phyloP scores from a whole-genome alignment of 345 rosid species.

The Syzygium aqueum region DNA sequence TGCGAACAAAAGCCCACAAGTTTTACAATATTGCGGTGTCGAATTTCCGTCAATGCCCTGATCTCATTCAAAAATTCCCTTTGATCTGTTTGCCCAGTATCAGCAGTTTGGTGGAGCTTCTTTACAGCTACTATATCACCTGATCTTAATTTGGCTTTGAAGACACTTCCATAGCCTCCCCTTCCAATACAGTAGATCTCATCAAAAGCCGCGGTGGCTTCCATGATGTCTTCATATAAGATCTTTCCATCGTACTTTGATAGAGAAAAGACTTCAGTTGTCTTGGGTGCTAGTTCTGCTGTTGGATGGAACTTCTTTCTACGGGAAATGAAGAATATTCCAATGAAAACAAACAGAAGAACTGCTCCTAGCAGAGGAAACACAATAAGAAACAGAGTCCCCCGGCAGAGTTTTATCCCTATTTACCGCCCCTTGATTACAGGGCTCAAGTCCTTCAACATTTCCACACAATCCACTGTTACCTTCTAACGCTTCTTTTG shows the following conservation, averaged over 20 bases:
- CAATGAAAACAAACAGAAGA: neutral
- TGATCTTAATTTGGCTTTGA: slow-evolving; percentile 8
- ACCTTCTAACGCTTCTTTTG: neutral
- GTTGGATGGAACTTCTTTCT: neutral
- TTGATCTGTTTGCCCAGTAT: neutral
- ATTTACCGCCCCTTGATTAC: neutral
- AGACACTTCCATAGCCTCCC: slow-evolving; percentile 22
- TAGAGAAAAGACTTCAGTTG: neutral
- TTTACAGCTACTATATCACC: slow-evolving; percentile 14
- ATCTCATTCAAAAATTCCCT: slow-evolving; percentile 10
- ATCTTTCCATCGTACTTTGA: slow-evolving; percentile 3
- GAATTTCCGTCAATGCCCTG: neutral
- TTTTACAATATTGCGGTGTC: slow-evolving; percentile 8
- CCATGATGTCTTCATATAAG: slow-evolving; percentile 9
- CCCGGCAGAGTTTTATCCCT: neutral
- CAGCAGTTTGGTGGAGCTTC: slow-evolving; percentile 3
- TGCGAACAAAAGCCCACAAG: neutral
- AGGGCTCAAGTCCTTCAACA: slow-evolving; percentile 4
- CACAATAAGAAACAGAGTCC: neutral
- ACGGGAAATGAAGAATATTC: neutral
- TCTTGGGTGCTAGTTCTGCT: accelerated
- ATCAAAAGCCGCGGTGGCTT: slow-evolving; percentile 3
- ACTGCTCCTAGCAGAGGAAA: slow-evolving; percentile 1
- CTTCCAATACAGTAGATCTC: slow-evolving; percentile 7
- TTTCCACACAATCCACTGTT: slow-evolving; percentile 18